Evolutionary conservation across 257 asterid species (phyloP).

Genomic region (Gentiana dahurica): DNA sequence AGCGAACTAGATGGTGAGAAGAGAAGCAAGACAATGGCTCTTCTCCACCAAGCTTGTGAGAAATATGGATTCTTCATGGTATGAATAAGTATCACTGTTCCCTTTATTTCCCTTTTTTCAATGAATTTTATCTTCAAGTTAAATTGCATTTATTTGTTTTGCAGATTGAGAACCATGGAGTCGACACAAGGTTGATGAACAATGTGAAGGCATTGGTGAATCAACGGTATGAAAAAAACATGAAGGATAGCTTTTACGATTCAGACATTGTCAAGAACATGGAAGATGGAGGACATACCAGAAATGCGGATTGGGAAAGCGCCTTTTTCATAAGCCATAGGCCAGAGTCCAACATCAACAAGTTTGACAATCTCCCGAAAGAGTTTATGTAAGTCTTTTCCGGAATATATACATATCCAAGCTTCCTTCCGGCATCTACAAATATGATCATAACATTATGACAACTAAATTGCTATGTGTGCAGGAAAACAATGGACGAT

Average conservation of each 20-base stretch:
- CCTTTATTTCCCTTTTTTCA: too few relatives aligned
- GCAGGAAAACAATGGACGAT: constrained; percentile 53
- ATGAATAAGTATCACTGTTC: neutral
- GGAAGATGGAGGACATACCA: constrained; percentile 24
- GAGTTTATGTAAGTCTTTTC: constrained; percentile 39
- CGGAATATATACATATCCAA: neutral
- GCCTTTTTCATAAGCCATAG: constrained; percentile 67
- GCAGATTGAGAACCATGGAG: constrained; percentile 83
- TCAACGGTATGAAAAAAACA: constrained; percentile 45
- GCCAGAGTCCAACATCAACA: constrained; percentile 52
- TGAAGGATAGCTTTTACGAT: constrained; percentile 40
- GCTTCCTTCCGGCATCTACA: too few relatives aligned
- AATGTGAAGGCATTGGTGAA: constrained; percentile 51
- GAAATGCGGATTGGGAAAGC: constrained; percentile 60
- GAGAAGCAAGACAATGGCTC: constrained; percentile 56
- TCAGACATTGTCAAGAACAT: constrained; percentile 47
- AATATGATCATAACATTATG: too few relatives aligned
- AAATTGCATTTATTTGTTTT: constrained; percentile 9
- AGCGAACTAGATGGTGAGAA: constrained; percentile 32
- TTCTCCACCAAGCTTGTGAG: constrained; percentile 69
- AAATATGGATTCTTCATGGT: constrained; percentile 94
- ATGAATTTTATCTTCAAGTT: neutral
- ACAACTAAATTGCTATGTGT: constrained; percentile 3
- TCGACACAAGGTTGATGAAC: constrained; percentile 49
- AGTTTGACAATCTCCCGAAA: constrained; percentile 33